Evolutionary conservation across 805 yeast genomes (phyloP), one percentile per base, ranked within the genome.

Genomic region (Ogataea paraovalis): DNA sequence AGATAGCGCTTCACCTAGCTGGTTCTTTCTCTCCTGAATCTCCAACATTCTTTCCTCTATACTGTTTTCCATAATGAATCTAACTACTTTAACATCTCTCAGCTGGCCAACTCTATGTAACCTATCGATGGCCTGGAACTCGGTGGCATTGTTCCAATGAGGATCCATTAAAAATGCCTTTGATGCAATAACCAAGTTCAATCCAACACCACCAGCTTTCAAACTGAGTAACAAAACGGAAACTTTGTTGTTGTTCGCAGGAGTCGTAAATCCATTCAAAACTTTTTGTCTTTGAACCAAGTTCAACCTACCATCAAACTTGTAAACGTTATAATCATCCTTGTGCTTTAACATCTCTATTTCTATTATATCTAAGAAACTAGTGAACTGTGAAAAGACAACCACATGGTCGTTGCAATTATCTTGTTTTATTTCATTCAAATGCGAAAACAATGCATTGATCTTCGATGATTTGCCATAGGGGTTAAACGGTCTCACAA

Each of bases 71-170:
- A 91, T 82, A 39, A 91, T 88, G 59, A 91, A 91, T 49, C 97
- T 68, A 2, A 80, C 72, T 27, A 91, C 90, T 51, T 78, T 79
- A 13, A 92, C 97, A 38, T 74, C 75, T 22, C 73, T 77, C 10
- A 70, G 70, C 61, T 91, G 98, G 0, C 98, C 97, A 60, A 92
- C 87, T 55, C 98, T 76, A 61, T 91, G 97, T 16, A 92, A 77
- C 57, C 98, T 66, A 66, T 90, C 96, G 50, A 90, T 87, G 0
- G 96, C 96, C 64, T 89, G 97, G 43, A 87, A 88, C 58, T 89
- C 96, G 45, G 85, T 80, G 42, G 96, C 87, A 41, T 88, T 95
- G 27, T 94, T 87, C 97, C 97, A 91, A 94, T 96, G 91, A 0
- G 97, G 97, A 59, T 91, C 97, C 88, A 92, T 85, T 78, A 91